Evolutionary conservation across 169 alveolate species (phyloP).

Genomic region (Eimeria falciformis): DNA sequence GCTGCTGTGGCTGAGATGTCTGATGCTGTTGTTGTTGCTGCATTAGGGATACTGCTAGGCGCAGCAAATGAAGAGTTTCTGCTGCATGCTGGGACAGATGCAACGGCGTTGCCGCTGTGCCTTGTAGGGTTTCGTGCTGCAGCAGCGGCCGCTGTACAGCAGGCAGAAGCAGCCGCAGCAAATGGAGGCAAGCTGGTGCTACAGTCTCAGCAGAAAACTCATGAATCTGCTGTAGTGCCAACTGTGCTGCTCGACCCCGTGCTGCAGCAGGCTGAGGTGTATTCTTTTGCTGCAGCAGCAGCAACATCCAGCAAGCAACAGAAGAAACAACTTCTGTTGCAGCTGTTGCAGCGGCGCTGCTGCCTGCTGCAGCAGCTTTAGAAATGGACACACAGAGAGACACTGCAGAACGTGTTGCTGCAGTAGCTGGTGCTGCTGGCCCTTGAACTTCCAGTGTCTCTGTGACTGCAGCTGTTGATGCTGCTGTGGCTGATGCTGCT

Average conservation of each 20-base stretch:
- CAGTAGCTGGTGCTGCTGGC: neutral
- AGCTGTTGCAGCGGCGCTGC: slow-evolving; percentile 49
- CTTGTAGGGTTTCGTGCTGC: neutral
- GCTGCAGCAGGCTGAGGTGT: neutral
- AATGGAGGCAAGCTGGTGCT: slow-evolving; percentile 23
- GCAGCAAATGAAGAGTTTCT: slow-evolving; percentile 32
- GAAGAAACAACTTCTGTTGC: slow-evolving; percentile 54
- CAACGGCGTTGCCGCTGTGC: slow-evolving; percentile 50
- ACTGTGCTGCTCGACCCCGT: neutral
- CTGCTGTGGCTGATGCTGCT: neutral
- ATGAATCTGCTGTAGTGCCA: neutral
- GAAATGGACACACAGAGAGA: slow-evolving; percentile 4
- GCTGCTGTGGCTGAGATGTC: neutral
- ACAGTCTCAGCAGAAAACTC: slow-evolving; percentile 31
- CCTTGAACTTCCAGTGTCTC: neutral
- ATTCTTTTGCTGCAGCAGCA: slow-evolving; percentile 28
- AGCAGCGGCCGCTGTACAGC: slow-evolving; percentile 13
- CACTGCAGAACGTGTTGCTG: slow-evolving; percentile 17
- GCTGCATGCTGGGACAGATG: slow-evolving; percentile 56
- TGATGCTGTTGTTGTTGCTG: slow-evolving; percentile 34
- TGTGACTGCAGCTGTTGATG: neutral
- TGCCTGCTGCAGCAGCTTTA: slow-evolving; percentile 44
- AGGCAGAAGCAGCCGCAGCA: slow-evolving; percentile 44
- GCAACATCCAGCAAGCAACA: slow-evolving; percentile 23
- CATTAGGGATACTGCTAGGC: slow-evolving; percentile 12